These are phyloP conservation scores for Boeremia lycopersici DNA, from an alignment of 2,329 filamentous ascomycete species.

Conservation along the genomic window DNA sequence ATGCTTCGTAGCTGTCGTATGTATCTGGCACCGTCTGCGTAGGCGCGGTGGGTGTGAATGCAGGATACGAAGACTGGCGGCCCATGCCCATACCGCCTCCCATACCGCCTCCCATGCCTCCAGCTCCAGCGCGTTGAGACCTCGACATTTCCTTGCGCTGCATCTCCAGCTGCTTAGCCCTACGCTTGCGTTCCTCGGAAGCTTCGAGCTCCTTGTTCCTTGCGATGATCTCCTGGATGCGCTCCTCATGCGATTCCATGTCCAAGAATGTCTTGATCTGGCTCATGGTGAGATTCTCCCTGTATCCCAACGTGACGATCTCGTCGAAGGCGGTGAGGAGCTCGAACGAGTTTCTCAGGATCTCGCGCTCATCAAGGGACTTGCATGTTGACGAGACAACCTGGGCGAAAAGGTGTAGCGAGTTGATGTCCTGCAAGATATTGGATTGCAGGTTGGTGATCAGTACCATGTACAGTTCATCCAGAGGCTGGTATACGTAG, in stretches of 20 bases:
- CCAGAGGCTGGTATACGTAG: constrained; percentile 98
- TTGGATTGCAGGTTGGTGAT: constrained; percentile 99
- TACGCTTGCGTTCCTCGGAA: constrained; percentile 96
- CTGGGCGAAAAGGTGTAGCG: constrained; percentile 95
- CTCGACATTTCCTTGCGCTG: constrained; percentile 95
- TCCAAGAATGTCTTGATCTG: constrained; percentile 99
- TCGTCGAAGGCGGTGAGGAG: constrained; percentile 96
- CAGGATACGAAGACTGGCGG: constrained; percentile 82
- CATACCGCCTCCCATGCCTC: constrained; percentile 40
- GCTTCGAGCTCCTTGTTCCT: constrained; percentile 99
- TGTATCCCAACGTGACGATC: constrained; percentile 91
- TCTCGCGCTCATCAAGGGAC: constrained; percentile 93
- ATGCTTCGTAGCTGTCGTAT: constrained; percentile 95
- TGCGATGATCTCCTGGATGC: constrained; percentile 77
- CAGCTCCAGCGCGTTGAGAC: constrained; percentile 61
- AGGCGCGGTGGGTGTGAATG: constrained; percentile 81
- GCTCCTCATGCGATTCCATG: constrained; percentile 99
- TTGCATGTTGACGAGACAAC: constrained; percentile 97
- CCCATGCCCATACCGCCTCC: constrained; percentile 53
- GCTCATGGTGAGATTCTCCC: constrained; percentile 92
- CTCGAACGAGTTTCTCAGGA: constrained; percentile 92
- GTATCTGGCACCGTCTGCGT: constrained; percentile 73
- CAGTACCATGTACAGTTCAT: constrained; percentile 99
- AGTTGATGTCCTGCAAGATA: constrained; percentile 98
- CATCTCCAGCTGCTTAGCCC: constrained; percentile 98